Base-by-base conservation (phyloP, 2,329 filamentous ascomycete species). In the Botryosphaeria dothidea region DNA sequence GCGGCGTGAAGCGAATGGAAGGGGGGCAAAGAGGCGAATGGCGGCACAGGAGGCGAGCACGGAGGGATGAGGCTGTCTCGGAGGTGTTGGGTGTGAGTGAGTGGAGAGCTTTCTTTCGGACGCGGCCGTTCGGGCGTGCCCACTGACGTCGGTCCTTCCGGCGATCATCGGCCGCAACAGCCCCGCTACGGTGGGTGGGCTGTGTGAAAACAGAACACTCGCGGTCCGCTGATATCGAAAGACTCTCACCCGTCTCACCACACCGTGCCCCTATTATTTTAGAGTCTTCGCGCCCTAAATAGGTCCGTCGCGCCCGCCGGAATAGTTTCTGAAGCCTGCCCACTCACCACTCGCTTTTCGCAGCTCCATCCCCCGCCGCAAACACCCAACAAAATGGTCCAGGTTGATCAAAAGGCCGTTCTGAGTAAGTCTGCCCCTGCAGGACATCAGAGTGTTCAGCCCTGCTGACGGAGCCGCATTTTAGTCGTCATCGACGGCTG, bases 401-500 rank as follows among this genome's bases (percentile, higher is more conserved):
- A 87, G 74, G 86, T 89, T 75, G 85, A 90, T 75, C 87, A 91
- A 68, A 91, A 90, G 79, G 84, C 85, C 69, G 88, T 88, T 69
- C 83, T 92, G 73, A 90, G 63, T 65, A 65, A 65, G 63, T 27
- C 27, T 23, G 45, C 34, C 63, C n/a, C 88, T 85, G 86, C 85
- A 67, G 78, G 84, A 72, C 77, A 86, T 75, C 75, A 87, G 57
- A 75, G 70, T 71, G 58, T 75, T 58, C 77, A 76, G 38, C 34
- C 19, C 19, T 43, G 45, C 56, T 75, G 91, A 60, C 45, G 21
- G 6, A 46, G 36, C 56, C 41, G 38, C 41, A 13, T 23, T 34
- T 21, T 38, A 65, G 63, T 99, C 86, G 95, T 98, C 82, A 99
- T 99, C 85, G 95, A 99, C 83, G 95, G 95, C 76, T 99, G 95